Evolutionary conservation across 169 alveolate genomes (phyloP), one percentile per base, ranked within the genome.

Genomic region (Cryptosporidium viatorum): DNA sequence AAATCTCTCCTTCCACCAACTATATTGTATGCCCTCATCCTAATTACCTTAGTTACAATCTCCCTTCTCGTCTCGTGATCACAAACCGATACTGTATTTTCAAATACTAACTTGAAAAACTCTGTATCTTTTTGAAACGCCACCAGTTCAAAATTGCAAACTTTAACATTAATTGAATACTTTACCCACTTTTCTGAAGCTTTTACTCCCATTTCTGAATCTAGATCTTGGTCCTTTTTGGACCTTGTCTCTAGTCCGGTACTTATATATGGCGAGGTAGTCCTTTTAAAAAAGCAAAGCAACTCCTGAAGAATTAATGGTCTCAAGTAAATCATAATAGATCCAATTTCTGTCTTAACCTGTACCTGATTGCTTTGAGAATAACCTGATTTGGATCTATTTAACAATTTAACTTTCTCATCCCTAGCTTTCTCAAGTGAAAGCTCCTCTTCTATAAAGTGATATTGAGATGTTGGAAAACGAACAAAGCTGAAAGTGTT

Each of bases 241-340:
- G 67, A 55, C 51, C 23, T 33, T 1, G 33, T n/a, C 71, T 33
- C 50, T 8, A 14, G 21, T 33, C n/a, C 71, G 3, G 71, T 21
- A 14, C 67, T 21, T 26, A 55, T 8, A 55, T 55, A 55, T 23
- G 71, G 50, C 33, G 50, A 31, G 31, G 71, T 29, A n/a, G 71
- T 65, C 52, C 16, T 23, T n/a, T n/a, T 33, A 65, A 65, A 35
- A 29, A 73, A 26, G 10, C 23, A 31, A 33, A 73, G 35, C 68
- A 73, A 16, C 70, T 73, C 70, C n/a, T 59, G 70, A 73, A 73
- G 45, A 18, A 73, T 41, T 33, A 55, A n/a, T 6, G 70, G 70
- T 14, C 86, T 73, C 68, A 55, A 58, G 29, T 73, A 59, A n/a
- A 73, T 23, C 14, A 35, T n/a, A 6, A 41, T n/a, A 26, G 55